Conservation (phyloP, 768 basidiomycete genomes). For the Tylopilus rubrobrunneus region DNA sequence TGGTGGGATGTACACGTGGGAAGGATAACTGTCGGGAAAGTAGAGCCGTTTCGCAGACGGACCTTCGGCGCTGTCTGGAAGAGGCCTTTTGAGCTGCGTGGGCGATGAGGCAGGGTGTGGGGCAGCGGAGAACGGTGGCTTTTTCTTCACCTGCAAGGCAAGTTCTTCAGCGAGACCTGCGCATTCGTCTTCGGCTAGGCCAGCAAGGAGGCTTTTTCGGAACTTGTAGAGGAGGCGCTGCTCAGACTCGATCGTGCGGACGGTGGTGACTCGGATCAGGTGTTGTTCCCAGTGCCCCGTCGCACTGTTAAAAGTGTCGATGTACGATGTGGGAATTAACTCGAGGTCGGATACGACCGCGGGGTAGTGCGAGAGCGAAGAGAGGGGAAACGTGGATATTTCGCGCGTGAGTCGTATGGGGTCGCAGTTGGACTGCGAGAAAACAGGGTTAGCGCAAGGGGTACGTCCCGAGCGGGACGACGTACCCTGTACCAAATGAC, state of each 20-base stretch:
- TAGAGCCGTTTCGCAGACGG: slow-evolving; percentile 30
- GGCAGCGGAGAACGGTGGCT: slow-evolving; percentile 1
- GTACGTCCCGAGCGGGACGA: background rate
- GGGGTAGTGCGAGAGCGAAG: slow-evolving; percentile 52
- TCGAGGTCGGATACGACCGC: slow-evolving; percentile 54
- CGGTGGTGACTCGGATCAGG: slow-evolving; percentile 50
- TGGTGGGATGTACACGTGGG: slow-evolving; percentile 29
- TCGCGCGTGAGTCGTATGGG: slow-evolving; percentile 56
- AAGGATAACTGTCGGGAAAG: slow-evolving; percentile 24
- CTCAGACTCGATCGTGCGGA: slow-evolving; percentile 54
- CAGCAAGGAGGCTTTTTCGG: slow-evolving; percentile 55
- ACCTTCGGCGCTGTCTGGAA: slow-evolving; percentile 19
- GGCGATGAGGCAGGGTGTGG: slow-evolving; percentile 1
- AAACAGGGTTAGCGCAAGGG: slow-evolving; percentile 2
- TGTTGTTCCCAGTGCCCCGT: slow-evolving; percentile 69
- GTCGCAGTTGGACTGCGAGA: slow-evolving; percentile 42
- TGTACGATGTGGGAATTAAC: slow-evolving; percentile 46
- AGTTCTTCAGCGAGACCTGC: slow-evolving; percentile 54
- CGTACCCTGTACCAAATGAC: slow-evolving; percentile 68
- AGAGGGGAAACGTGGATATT: slow-evolving; percentile 61
- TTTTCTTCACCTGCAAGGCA: slow-evolving; percentile 37
- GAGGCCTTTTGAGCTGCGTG: slow-evolving; percentile 26
- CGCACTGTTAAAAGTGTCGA: slow-evolving; percentile 55
- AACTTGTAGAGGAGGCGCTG: slow-evolving; percentile 62
- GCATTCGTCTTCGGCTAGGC: slow-evolving; percentile 56